phyloP scores from a whole-genome alignment of 164 flowering plant genomes.

The Stephania yunnanensis region DNA sequence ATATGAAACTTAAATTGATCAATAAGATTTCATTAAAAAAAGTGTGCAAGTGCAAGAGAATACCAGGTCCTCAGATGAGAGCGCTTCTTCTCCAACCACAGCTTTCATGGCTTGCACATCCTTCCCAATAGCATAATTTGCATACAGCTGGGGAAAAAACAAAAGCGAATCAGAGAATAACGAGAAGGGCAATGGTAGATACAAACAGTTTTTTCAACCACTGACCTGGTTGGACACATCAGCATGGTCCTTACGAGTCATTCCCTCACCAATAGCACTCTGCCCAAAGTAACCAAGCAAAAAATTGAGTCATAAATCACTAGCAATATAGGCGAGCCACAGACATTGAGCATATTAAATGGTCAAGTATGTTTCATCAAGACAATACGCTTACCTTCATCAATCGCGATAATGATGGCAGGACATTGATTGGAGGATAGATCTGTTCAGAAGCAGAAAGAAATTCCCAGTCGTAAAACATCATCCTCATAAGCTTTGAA shows the following conservation, averaged over 20 bases:
- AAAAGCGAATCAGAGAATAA: not conserved
- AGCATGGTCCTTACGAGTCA: constrained; percentile 93
- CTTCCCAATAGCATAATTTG: constrained; percentile 98
- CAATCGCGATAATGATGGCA: constrained; percentile 95
- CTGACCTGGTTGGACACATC: constrained; percentile 97
- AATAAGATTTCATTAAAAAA: not conserved
- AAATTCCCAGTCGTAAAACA: not conserved
- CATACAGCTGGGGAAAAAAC: constrained; percentile 57
- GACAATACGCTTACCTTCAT: constrained; percentile 67
- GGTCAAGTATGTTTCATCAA: not conserved
- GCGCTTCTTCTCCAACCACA: constrained; percentile 99
- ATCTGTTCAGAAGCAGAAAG: constrained; percentile 41
- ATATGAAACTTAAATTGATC: not conserved
- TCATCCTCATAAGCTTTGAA: not conserved
- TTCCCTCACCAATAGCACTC: constrained; percentile 99
- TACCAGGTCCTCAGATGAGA: constrained; percentile 97
- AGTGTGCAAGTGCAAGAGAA: constrained; percentile 14
- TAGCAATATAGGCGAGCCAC: not conserved
- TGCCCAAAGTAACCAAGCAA: constrained; percentile 23
- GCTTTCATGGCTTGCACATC: constrained; percentile 99
- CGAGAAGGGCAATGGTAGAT: not conserved
- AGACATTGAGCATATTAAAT: not conserved
- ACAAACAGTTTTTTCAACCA: not conserved
- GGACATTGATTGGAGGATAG: constrained; percentile 96
- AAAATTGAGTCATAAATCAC: not conserved